A percentile compares a stretch with the other conserved stretches of the same genome.
These are phyloP conservation scores for Acorus gramineus DNA, from an alignment of 106 monocot genomes.

Conservation along the genomic window DNA sequence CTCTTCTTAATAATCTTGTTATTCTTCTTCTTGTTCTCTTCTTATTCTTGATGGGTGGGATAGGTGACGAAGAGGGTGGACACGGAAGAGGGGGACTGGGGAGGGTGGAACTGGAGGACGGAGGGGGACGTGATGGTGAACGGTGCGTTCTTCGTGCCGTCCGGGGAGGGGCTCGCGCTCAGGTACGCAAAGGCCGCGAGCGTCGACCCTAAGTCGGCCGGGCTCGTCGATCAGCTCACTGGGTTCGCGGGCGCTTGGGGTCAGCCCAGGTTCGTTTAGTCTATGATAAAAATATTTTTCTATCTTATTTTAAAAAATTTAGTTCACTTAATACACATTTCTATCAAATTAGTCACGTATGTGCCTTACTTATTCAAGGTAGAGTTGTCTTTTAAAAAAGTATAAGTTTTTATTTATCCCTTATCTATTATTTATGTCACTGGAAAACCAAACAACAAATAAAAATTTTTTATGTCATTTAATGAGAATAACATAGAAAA, in stretches of 20 bases:
- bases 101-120: slow-evolving; percentile 83
- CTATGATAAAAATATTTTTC: not conserved
- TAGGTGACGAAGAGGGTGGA: slow-evolving; percentile 77
- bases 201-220: slow-evolving; percentile 30
- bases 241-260: slow-evolving; percentile 28
- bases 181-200: slow-evolving; percentile 33
- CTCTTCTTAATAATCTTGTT: not conserved
- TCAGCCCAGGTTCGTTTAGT: not conserved
- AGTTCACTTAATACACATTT: too few species aligned
- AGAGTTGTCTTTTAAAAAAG: too few species aligned
- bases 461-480: too few species aligned
- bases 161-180: slow-evolving; percentile 41
- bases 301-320: too few species aligned
- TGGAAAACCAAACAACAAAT: too few species aligned
- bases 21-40: not conserved
- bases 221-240: slow-evolving; percentile 32
- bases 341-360: too few species aligned
- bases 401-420: too few species aligned
- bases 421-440: too few species aligned
- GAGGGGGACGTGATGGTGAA: slow-evolving; percentile 83
- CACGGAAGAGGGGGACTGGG: slow-evolving; percentile 44
- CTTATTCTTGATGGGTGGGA: not conserved
- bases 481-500: too few species aligned
- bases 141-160: slow-evolving; percentile 89
- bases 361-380: too few species aligned